Evolutionary conservation across 495 filamentous ascomycete genomes (phyloP).

Genomic region (Penicillium flavigenum): DNA sequence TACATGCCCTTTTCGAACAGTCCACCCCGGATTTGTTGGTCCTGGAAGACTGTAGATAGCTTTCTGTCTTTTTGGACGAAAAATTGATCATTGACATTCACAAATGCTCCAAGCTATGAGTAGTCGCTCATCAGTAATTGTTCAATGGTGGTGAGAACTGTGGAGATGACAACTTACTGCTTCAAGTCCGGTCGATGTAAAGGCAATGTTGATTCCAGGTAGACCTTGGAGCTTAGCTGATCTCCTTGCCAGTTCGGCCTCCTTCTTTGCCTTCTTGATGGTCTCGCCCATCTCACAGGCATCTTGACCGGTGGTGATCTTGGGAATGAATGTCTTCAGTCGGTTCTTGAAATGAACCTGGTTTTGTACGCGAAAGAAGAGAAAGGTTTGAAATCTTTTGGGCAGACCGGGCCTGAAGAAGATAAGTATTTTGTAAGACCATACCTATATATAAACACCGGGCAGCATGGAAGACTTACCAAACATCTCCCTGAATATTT

Average conservation of each 20-base stretch:
- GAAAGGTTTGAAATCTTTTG: slow-evolving; percentile 16
- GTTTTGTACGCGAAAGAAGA: slow-evolving; percentile 19
- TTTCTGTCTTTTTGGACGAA: slow-evolving; percentile 6
- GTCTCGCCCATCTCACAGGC: slow-evolving; percentile 9
- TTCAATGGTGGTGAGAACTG: too few species aligned
- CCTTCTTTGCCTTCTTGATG: slow-evolving; percentile 1
- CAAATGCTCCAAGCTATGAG: slow-evolving; percentile 5
- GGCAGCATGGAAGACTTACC: slow-evolving; percentile 1
- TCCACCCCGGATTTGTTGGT: slow-evolving; percentile 7
- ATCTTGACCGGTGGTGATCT: slow-evolving; percentile 5
- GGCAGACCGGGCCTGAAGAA: slow-evolving; percentile 19
- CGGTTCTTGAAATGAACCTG: slow-evolving; percentile 13
- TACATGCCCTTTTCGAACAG: slow-evolving; percentile 15
- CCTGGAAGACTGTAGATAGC: slow-evolving; percentile 2
- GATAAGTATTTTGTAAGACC: slow-evolving; percentile 1
- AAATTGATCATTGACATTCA: not conserved
- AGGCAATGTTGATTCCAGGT: slow-evolving; percentile 15
- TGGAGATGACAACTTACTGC: slow-evolving; percentile 1
- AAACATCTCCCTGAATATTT: slow-evolving; percentile 22
- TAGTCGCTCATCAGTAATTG: not conserved
- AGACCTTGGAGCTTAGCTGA: slow-evolving; percentile 7
- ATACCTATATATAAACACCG: not conserved
- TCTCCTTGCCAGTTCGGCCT: not conserved
- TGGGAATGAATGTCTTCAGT: slow-evolving; percentile 7
- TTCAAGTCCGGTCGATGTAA: slow-evolving; percentile 14